Conservation (phyloP, 257 asterid species). For the Asclepias syriaca region DNA sequence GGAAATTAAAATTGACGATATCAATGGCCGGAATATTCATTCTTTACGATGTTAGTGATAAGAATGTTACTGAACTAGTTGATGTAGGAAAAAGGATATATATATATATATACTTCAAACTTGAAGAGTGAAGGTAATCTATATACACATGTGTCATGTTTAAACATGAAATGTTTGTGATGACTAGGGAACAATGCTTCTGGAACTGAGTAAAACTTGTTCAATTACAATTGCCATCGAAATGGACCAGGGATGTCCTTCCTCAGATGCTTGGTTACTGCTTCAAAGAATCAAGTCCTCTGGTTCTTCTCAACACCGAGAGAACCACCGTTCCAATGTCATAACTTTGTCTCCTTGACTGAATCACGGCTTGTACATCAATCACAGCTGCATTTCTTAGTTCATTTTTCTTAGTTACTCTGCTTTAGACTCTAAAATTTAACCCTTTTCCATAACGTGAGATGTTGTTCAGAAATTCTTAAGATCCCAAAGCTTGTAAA, state of each 20-base stretch:
- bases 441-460: background rate
- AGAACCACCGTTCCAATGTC: slow-evolving; percentile 24
- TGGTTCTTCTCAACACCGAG: slow-evolving; percentile 22
- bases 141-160: background rate
- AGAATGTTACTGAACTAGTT: too few relatives aligned
- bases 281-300: slow-evolving; percentile 49
- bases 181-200: slow-evolving; percentile 70
- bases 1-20: too few relatives aligned
- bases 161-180: background rate
- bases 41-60: too few relatives aligned
- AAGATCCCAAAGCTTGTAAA: background rate
- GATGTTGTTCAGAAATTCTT: background rate
- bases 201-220: slow-evolving; percentile 46
- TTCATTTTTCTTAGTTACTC: too few relatives aligned
- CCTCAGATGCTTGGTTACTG: slow-evolving; percentile 70
- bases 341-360: slow-evolving; percentile 44
- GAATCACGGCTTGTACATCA: background rate
- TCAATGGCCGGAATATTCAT: too few relatives aligned
- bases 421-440: background rate
- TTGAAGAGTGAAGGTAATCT: background rate
- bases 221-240: slow-evolving; percentile 59
- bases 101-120: background rate
- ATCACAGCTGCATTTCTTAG: too few relatives aligned
- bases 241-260: slow-evolving; percentile 71
- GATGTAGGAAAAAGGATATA: background rate